These are phyloP conservation scores for Argentina anserina DNA, from an alignment of 306 rosid genomes.

Conservation along the genomic window DNA sequence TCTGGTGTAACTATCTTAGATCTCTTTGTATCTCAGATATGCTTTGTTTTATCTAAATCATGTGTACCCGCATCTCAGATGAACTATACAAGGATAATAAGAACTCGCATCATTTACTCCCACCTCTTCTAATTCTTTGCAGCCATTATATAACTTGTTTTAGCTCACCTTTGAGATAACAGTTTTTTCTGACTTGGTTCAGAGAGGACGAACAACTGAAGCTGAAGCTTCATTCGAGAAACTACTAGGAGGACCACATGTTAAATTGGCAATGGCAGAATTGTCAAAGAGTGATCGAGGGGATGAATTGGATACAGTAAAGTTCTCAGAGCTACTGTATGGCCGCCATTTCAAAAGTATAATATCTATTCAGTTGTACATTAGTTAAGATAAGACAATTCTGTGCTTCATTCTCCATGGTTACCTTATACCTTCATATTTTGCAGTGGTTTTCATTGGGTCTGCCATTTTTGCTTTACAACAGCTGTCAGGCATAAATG, in stretches of 20 bases:
- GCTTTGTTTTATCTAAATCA: neutral
- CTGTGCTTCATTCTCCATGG: slow-evolving; percentile 20
- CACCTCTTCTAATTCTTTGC: neutral
- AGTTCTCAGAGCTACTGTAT: slow-evolving; percentile 47
- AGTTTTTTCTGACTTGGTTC: slow-evolving; percentile 32
- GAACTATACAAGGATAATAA: neutral
- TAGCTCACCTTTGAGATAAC: slow-evolving; percentile 12
- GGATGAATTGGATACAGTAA: slow-evolving; percentile 50
- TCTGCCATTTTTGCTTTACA: slow-evolving; percentile 81
- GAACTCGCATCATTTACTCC: neutral
- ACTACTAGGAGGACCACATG: slow-evolving; percentile 67
- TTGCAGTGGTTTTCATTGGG: slow-evolving; percentile 89
- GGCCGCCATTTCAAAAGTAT: slow-evolving; percentile 63
- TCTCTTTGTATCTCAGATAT: neutral
- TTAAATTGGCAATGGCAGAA: slow-evolving; percentile 67
- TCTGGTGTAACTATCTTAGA: neutral
- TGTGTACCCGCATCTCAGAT: neutral
- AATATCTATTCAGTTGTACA: neutral
- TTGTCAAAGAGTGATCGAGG: slow-evolving; percentile 61
- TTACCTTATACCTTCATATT: slow-evolving; percentile 40
- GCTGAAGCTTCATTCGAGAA: slow-evolving; percentile 73
- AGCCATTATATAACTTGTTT: neutral
- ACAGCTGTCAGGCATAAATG: slow-evolving; percentile 92
- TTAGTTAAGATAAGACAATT: neutral
- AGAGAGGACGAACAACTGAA: slow-evolving; percentile 72